Conservation (phyloP, 805 yeast species). For the Nakazawaea peltata region DNA sequence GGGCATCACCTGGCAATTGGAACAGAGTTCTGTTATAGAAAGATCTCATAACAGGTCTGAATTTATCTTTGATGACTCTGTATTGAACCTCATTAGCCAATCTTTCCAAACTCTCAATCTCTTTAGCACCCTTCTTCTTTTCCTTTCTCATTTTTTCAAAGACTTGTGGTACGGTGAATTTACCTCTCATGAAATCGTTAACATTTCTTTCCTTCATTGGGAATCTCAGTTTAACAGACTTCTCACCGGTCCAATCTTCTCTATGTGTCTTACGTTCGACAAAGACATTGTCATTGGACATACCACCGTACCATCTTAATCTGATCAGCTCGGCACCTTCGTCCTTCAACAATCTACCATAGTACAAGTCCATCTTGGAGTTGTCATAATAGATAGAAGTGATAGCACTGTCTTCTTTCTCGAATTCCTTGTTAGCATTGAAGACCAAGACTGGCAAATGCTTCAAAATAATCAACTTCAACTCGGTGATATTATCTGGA, state of each 20-base stretch:
- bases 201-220: constrained; percentile 86
- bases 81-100: constrained; percentile 92
- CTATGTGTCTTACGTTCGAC: constrained; percentile 92
- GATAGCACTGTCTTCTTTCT: constrained; percentile 89
- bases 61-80: constrained; percentile 62
- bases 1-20: constrained; percentile 98
- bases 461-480: constrained; percentile 84
- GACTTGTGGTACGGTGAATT: constrained; percentile 78
- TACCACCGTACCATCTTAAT: constrained; percentile 98
- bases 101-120: constrained; percentile 86
- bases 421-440: constrained; percentile 94
- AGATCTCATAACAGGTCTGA: constrained; percentile 92
- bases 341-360: constrained; percentile 89
- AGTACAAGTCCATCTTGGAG: constrained; percentile 79
- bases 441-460: constrained; percentile 96
- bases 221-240: constrained; percentile 94
- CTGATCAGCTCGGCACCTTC: constrained; percentile 99
- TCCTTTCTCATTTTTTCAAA: constrained; percentile 91
- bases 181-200: constrained; percentile 76
- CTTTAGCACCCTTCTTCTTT: constrained; percentile 79
- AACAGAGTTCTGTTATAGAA: constrained; percentile 98
- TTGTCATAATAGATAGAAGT: constrained; percentile 96
- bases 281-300: constrained; percentile 75
- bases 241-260: constrained; percentile 91
- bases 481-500: constrained; percentile 95